Conservation (phyloP, 139 green algal species). For the Coccomyxa sp. region DNA sequence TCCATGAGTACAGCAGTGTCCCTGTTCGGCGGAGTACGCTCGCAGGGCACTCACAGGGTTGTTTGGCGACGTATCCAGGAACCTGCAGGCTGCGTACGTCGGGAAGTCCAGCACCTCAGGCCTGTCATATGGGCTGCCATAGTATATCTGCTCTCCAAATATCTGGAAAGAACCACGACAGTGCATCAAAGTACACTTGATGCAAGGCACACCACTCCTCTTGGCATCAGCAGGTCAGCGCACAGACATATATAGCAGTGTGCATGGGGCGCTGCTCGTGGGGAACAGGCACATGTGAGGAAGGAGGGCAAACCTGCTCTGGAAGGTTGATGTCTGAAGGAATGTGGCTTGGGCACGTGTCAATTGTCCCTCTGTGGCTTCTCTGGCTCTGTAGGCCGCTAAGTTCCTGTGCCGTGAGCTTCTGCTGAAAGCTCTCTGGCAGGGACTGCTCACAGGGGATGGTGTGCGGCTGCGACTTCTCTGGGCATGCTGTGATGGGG, state of each 20-base stretch:
- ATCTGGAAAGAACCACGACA: not conserved
- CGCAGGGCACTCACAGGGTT: conserved; percentile 2
- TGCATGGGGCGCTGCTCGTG: not conserved
- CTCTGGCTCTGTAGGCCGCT: not conserved
- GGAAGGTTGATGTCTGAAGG: conserved; percentile 1
- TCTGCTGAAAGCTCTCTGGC: not conserved
- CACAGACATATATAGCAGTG: not conserved
- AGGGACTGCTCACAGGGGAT: not conserved
- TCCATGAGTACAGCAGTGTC: not conserved
- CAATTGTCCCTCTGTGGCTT: not conserved
- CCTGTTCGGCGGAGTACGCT: no score
- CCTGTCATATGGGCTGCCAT: conserved; percentile 11
- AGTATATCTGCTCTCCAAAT: conserved; percentile 13
- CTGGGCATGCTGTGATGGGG: not conserved
- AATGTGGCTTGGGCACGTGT: not conserved
- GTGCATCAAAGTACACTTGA: not conserved
- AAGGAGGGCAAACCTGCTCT: no score
- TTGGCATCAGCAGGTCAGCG: not conserved
- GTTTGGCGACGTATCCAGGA: conserved; percentile 21
- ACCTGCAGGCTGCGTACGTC: conserved; percentile 26
- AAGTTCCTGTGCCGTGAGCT: not conserved
- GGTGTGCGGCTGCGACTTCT: no score
- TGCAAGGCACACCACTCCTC: not conserved
- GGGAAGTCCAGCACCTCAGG: conserved; percentile 25
- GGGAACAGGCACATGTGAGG: not conserved